phyloP scores from a whole-genome alignment of 345 rosid species.

The Populus ilicifolia region DNA sequence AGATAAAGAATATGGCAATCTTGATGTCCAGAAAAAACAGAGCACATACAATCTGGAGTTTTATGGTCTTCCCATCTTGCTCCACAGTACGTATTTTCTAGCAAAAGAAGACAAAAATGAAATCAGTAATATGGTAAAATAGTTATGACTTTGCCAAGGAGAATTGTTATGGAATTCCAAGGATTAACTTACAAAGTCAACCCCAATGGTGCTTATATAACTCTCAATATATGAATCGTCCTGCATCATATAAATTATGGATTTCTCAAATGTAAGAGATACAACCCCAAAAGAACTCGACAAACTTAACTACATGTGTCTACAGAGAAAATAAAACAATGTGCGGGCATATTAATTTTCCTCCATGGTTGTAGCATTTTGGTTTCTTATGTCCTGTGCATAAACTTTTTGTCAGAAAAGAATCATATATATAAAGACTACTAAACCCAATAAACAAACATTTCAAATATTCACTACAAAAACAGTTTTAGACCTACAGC shows the following conservation, averaged over 20 bases:
- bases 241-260: constrained; percentile 30
- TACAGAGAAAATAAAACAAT: neutral
- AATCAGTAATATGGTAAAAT: neutral
- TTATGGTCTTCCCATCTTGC: constrained; percentile 18
- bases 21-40: neutral
- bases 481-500: neutral
- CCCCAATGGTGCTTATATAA: constrained; percentile 72
- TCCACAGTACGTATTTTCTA: constrained; percentile 21
- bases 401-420: neutral
- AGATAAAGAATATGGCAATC: neutral
- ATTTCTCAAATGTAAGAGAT: neutral
- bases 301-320: neutral
- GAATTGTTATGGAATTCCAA: neutral
- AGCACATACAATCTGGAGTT: constrained; percentile 15
- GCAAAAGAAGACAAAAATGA: neutral
- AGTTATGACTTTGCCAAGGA: neutral
- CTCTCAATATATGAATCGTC: constrained; percentile 67
- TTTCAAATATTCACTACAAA: neutral
- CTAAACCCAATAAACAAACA: neutral
- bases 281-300: neutral
- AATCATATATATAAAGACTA: no score
- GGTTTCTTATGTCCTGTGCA: neutral
- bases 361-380: neutral
- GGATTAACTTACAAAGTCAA: constrained; percentile 53
- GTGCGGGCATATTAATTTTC: neutral